Conservation (phyloP, 371 early-diverging fungal species). For the Batkoa obscura region DNA sequence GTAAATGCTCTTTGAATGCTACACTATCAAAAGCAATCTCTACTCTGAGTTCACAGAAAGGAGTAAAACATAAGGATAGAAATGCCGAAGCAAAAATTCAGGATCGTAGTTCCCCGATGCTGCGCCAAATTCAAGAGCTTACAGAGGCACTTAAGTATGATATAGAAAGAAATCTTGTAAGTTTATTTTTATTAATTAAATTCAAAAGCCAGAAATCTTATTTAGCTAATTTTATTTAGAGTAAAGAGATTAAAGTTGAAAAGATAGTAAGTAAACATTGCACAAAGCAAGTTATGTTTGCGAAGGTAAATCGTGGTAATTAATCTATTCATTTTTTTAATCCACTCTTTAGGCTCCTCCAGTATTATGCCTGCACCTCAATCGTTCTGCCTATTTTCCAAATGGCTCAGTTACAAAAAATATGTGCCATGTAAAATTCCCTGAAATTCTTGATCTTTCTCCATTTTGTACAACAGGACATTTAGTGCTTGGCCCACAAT, state of each 20-base stretch:
- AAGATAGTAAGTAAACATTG: constrained; percentile 20
- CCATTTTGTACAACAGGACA: constrained; percentile 39
- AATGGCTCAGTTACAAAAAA: constrained; percentile 56
- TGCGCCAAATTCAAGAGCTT: background rate
- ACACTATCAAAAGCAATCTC: constrained; percentile 22
- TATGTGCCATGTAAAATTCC: constrained; percentile 44
- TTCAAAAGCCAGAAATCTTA: background rate
- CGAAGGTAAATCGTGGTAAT: constrained; percentile 10
- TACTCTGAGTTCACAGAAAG: constrained; percentile 8
- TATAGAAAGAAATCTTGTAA: constrained; percentile 10
- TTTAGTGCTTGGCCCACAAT: constrained; percentile 21
- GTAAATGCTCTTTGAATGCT: constrained; percentile 42
- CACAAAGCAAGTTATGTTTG: constrained; percentile 39
- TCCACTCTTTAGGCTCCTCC: constrained; percentile 19
- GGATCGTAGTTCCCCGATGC: background rate
- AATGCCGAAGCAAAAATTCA: constrained; percentile 3
- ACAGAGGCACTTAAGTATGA: constrained; percentile 12
- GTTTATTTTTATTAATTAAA: background rate
- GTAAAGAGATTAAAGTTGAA: constrained; percentile 12
- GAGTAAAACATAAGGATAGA: constrained; percentile 1
- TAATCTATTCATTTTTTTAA: background rate
- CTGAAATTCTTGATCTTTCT: constrained; percentile 44
- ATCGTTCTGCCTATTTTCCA: constrained; percentile 44
- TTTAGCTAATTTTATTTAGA: background rate
- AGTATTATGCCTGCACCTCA: constrained; percentile 55